Evolutionary conservation across 805 yeast genomes (phyloP).

Genomic region (Candida bentonensis): DNA sequence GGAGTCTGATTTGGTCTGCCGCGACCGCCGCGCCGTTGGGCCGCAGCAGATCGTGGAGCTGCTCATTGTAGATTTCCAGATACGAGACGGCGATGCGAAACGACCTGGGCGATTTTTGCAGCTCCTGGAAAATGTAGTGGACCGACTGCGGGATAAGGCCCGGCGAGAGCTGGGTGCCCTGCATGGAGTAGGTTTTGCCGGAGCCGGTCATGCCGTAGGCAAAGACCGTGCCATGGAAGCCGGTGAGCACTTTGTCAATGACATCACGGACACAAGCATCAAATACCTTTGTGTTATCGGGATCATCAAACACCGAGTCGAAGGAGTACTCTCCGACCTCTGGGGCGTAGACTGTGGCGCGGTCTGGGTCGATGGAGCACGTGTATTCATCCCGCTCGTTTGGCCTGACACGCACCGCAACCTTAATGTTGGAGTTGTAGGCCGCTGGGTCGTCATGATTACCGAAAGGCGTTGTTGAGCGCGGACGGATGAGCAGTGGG

Average conservation of each 20-base stretch:
- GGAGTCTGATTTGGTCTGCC: conserved; percentile 48
- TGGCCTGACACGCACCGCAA: conserved; percentile 70
- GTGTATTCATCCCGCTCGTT: conserved; percentile 6
- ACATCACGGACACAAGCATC: conserved; percentile 36
- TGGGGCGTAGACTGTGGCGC: conserved; percentile 29
- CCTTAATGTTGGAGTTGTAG: conserved; percentile 61
- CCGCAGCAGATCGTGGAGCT: conserved; percentile 55
- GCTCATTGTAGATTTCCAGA: conserved; percentile 79
- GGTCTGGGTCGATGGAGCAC: conserved; percentile 32
- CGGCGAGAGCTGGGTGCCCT: conserved; percentile 46
- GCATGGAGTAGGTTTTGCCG: conserved; percentile 82
- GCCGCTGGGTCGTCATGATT: conserved; percentile 6
- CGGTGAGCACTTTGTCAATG: conserved; percentile 45
- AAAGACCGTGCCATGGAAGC: conserved; percentile 77
- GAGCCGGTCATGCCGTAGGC: conserved; percentile 95
- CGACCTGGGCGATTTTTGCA: conserved; percentile 19
- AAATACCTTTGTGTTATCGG: conserved; percentile 48
- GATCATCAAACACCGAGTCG: conserved; percentile 64
- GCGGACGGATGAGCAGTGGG: conserved; percentile 10
- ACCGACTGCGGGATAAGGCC: conserved; percentile 66
- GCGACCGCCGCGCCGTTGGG: conserved; percentile 10
- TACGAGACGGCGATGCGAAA: conserved; percentile 51
- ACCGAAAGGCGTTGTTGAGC: conserved; percentile 11
- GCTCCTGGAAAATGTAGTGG: conserved; percentile 35
- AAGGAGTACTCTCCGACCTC: conserved; percentile 57